Evolutionary conservation across 768 basidiomycete species (phyloP).

Genomic region (Lentinus brumalis): DNA sequence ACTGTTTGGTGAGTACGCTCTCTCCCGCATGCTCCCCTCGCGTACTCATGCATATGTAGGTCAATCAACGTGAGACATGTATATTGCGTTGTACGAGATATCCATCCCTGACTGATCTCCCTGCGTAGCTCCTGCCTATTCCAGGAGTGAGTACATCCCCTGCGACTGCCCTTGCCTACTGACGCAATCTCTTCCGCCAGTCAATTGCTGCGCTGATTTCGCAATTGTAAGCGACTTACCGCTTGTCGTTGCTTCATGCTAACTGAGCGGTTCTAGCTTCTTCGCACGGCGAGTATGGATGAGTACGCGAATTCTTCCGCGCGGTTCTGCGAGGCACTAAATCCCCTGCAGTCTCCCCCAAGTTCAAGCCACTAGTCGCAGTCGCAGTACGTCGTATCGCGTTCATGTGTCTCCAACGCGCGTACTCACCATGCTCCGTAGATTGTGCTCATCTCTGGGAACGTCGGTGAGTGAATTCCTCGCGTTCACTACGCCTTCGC

Average conservation of each 20-base stretch:
- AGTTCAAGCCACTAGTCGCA: not conserved
- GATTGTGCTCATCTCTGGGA: not conserved
- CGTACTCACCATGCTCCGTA: not conserved
- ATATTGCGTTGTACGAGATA: not conserved
- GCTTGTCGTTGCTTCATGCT: not conserved
- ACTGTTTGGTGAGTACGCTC: not conserved
- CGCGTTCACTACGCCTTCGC: not conserved
- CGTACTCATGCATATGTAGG: not conserved
- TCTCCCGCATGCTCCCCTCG: not conserved
- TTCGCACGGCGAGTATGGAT: conserved; percentile 7
- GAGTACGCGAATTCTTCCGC: not conserved
- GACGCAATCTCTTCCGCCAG: not conserved
- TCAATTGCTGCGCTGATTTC: conserved; percentile 5
- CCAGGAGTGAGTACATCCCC: not conserved
- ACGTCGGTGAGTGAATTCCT: not conserved
- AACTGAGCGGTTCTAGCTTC: not conserved
- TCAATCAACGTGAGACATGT: conserved; percentile 1
- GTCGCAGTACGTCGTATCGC: not conserved
- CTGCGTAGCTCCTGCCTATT: not conserved
- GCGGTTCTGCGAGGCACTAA: not conserved
- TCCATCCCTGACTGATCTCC: not conserved
- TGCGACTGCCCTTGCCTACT: not conserved
- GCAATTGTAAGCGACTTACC: not conserved
- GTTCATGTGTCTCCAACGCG: no score
- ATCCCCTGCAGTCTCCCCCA: not conserved